Conservation (phyloP, 306 rosid genomes). For the Echinosophora koreensis region DNA sequence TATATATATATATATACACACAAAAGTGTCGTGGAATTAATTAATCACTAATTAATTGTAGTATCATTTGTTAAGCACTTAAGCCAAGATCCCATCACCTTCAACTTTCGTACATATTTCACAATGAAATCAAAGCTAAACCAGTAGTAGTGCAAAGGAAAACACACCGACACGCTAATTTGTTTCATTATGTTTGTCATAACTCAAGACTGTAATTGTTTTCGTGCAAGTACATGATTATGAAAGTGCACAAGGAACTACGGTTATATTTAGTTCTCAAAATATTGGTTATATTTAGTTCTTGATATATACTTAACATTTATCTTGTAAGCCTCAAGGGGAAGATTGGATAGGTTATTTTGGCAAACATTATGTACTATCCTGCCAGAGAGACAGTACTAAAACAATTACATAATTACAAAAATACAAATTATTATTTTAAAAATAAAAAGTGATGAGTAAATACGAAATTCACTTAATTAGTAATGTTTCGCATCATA, state of each 20-base stretch:
- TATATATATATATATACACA: no score
- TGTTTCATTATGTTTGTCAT: neutral
- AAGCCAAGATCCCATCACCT: neutral
- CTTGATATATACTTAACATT: neutral
- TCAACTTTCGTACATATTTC: neutral
- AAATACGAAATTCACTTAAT: no score
- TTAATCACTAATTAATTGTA: neutral
- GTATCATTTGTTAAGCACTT: neutral
- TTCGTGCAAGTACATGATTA: neutral
- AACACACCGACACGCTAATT: slow-evolving; percentile 1
- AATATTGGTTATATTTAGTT: neutral
- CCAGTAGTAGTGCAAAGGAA: neutral
- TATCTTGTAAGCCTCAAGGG: neutral
- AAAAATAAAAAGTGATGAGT: no score
- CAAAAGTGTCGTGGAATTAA: neutral
- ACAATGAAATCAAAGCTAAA: slow-evolving; percentile 10
- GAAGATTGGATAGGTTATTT: neutral
- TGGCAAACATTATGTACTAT: neutral
- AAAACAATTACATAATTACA: no score
- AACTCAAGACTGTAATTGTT: neutral
- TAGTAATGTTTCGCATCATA: no score
- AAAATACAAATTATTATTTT: no score
- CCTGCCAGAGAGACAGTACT: neutral
- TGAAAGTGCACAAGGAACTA: neutral
- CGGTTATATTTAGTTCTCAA: neutral